Base-by-base conservation (phyloP, 495 filamentous ascomycete species). In the Hypoxylon trugodes region DNA sequence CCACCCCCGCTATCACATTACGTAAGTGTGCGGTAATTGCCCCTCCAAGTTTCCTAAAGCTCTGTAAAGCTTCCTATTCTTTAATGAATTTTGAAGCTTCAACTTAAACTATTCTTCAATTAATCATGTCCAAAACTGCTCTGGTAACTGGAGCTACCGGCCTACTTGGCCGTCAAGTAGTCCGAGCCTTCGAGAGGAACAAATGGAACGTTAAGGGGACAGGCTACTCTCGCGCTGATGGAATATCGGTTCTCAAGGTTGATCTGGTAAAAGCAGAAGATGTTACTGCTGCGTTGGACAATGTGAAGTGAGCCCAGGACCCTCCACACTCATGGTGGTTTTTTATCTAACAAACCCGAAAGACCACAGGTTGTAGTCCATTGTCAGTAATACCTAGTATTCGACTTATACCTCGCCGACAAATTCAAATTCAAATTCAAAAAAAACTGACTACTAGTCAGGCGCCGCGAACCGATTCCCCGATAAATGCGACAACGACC, bases 381-480 rank as follows among this genome's bases (percentile, higher is more conserved):
- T 73, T 96, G 92, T 93, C 72, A 73, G 86, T 50, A 28, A 24
- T 10, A 25, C 41, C 35, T 16, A 18, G 12, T 22, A n/a, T n/a
- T n/a, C 18, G 1, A 10, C 7, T 13, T 6, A 0, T 3, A 41
- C 4, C 59, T 16, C 2, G 9, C 32, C 32, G 12, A 9, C 16
- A 6, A 25, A n/a, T n/a, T n/a, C n/a, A n/a, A n/a, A n/a, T n/a
- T n/a, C n/a, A n/a, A n/a, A n/a, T n/a, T n/a, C 16, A 0, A 13
- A 32, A 19, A 32, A 15, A 47, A 24, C 54, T 68, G 36, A 63
- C 19, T n/a, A 13, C 22, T 46, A 2, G 48, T 32, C 62, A 93
- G 88, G 91, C 74, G 93, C 93, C 25, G 93, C 93, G n/a, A 93
- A 97, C 61, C 88, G 91, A 60, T 95, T 86, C 65, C 93, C 93